phyloP scores from a whole-genome alignment of 345 rosid genomes.

The Triadica sebifera region DNA sequence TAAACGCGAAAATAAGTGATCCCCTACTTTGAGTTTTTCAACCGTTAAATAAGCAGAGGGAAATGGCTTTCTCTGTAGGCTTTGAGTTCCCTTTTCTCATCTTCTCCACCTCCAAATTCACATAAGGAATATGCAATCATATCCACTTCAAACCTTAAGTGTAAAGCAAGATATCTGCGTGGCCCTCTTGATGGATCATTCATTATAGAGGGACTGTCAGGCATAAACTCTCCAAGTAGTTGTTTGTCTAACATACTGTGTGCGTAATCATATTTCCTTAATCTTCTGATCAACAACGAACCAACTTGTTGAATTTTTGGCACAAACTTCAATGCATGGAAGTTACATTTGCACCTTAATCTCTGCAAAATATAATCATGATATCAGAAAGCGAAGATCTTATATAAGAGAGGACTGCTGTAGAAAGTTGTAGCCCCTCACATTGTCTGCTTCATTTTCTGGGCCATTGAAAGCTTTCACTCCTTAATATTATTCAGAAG shows the following conservation, averaged over 20 bases:
- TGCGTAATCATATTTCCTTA: constrained; percentile 49
- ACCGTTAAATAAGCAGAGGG: constrained; percentile 69
- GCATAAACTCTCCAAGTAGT: constrained; percentile 56
- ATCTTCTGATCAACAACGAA: constrained; percentile 63
- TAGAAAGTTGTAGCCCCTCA: background rate
- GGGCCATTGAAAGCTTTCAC: too few species aligned
- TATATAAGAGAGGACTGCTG: background rate
- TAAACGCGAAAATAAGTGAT: constrained; percentile 1
- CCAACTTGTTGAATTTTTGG: constrained; percentile 71
- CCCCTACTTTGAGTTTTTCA: constrained; percentile 54
- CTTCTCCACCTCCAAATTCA: constrained; percentile 80
- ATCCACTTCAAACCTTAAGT: constrained; percentile 88
- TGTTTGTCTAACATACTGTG: constrained; percentile 53
- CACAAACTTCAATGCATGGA: constrained; percentile 73
- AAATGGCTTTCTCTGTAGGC: constrained; percentile 78
- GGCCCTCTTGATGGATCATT: constrained; percentile 30
- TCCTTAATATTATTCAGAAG: too few species aligned
- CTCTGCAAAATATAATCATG: constrained; percentile 39
- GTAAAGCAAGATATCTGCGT: constrained; percentile 71
- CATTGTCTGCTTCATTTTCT: too few species aligned
- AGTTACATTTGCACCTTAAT: constrained; percentile 91
- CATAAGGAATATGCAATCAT: constrained; percentile 94
- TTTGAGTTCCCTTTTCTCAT: constrained; percentile 70
- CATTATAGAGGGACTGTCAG: constrained; percentile 23
- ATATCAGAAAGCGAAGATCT: constrained; percentile 5